Evolutionary conservation across 2,329 filamentous ascomycete genomes (phyloP).

Genomic region (Biscogniauxia sp.): DNA sequence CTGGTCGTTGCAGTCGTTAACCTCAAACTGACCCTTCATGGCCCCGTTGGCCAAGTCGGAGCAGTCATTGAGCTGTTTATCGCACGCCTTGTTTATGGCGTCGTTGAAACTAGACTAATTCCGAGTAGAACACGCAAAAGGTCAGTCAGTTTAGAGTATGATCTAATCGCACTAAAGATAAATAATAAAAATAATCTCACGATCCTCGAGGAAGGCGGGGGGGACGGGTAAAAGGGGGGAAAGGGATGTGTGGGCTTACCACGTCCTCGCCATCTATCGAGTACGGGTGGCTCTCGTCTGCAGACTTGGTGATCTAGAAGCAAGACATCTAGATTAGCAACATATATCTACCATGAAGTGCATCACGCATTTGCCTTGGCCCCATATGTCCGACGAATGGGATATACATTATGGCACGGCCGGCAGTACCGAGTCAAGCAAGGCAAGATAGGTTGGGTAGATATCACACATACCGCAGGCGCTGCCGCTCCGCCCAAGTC

Average conservation of each 20-base stretch:
- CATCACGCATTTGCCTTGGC: too few relatives aligned
- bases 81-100: conserved; percentile 44
- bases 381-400: background rate
- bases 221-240: background rate
- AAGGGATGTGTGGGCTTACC: background rate
- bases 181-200: background rate
- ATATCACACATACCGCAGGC: conserved; percentile 30
- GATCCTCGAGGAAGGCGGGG: background rate
- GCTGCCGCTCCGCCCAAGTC: conserved; percentile 39
- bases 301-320: background rate
- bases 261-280: background rate
- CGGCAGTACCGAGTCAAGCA: background rate
- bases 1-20: conserved; percentile 46
- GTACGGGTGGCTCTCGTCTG: background rate
- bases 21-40: conserved; percentile 30
- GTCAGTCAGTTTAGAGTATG: background rate
- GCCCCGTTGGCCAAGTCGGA: conserved; percentile 39
- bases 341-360: background rate
- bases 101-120: conserved; percentile 40
- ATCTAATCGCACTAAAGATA: background rate
- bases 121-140: background rate
- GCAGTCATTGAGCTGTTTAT: conserved; percentile 49
- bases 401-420: background rate
- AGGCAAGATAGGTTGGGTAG: background rate
- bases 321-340: background rate